Base-by-base conservation (phyloP, 768 basidiomycete genomes). In the Kondoa subrosea region DNA sequence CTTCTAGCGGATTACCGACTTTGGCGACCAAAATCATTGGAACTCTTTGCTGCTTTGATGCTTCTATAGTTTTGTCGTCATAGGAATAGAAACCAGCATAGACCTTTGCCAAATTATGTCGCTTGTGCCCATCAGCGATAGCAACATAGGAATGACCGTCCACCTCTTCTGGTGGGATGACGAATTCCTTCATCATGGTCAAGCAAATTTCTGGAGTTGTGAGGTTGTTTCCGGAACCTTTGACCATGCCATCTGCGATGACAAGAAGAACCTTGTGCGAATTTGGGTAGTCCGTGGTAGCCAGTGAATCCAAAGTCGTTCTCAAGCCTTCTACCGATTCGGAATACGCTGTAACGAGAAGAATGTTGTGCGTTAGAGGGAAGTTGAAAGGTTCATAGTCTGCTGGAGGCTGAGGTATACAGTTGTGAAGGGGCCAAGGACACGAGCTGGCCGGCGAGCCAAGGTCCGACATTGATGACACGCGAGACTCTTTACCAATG, bases 61-160 rank as follows among this genome's bases (percentile, higher is more conserved):
- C 79, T 78, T 97, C 95, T 29, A 87, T 82, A 1, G 92, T 93
- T 56, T 85, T 82, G 74, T 91, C 83, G 75, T 96, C 91, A 78
- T 97, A 99, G 70, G 85, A 84, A 77, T 99, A 97, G 80, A 89
- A 99, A 14, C 95, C 95, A 40, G 95, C 92, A 74, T 87, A 96
- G 56, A 97, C 91, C 79, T 92, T 91, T 56, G 91, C 93, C 91
- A 93, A 95, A 77, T 99, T 99, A 81, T 97, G 95, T 34, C 91
- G 83, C 79, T 95, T 97, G 81, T 97, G 92, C n/a, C 95, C 95
- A 75, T 99, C 93, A 17, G 95, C 95, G 73, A 99, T 96, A 68
- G 95, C 91, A 66, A 97, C 91, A 75, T 97, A 99, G 30, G 91
- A 93, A 72, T 93, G 89, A 1, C 91, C 80, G 76, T 95, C 89